phyloP scores from a whole-genome alignment of 2,329 filamentous ascomycete species.

The Ophiostoma sp. region DNA sequence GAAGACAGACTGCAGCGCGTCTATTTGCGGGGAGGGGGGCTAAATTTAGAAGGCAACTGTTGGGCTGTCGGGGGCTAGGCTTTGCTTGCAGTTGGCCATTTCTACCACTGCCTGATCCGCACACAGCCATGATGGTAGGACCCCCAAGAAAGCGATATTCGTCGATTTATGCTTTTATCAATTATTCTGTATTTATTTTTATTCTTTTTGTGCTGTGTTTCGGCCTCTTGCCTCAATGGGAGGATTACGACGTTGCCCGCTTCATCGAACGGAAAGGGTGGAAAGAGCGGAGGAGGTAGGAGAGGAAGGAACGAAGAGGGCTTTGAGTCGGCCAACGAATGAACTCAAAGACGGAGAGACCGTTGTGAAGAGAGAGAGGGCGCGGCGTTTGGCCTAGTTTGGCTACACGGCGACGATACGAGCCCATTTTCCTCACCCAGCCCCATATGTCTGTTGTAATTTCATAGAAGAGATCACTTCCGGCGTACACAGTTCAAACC shows the following conservation, averaged over 20 bases:
- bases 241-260: background rate
- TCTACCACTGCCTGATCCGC: background rate
- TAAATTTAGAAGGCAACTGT: conserved; percentile 13
- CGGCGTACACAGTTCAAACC: background rate
- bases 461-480: background rate
- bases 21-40: background rate
- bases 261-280: conserved; percentile 1
- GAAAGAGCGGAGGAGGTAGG: background rate
- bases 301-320: background rate
- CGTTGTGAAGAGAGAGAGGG: background rate
- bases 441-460: background rate
- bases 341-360: background rate
- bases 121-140: background rate
- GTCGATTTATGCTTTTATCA: background rate
- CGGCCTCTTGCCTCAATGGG: background rate
- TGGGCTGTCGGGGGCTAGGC: background rate
- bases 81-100: background rate
- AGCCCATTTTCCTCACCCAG: background rate
- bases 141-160: background rate
- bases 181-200: background rate
- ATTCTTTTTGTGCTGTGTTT: background rate
- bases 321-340: conserved; percentile 6
- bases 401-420: background rate
- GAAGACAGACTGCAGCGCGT: background rate
- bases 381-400: background rate